Evolutionary conservation across 306 rosid species (phyloP).

Genomic region (Elaeagnus macrophylla): DNA sequence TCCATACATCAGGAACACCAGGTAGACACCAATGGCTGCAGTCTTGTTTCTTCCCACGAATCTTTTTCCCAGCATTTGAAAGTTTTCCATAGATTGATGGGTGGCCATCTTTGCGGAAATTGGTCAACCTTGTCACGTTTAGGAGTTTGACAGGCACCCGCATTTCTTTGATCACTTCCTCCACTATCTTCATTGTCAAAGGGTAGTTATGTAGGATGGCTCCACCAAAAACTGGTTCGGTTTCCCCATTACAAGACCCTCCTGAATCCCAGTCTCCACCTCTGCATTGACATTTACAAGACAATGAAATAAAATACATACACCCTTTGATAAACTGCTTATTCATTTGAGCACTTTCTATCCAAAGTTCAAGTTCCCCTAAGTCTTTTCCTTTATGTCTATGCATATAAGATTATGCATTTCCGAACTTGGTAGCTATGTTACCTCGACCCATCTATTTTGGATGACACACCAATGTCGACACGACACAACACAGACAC

Average conservation of each 20-base stretch:
- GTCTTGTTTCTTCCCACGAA: conserved; percentile 56
- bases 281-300: conserved; percentile 29
- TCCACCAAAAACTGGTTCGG: conserved; percentile 55
- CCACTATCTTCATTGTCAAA: conserved; percentile 80
- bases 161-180: conserved; percentile 64
- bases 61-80: conserved; percentile 28
- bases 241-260: conserved; percentile 91
- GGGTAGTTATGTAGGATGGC: conserved; percentile 72
- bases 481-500: too few species aligned
- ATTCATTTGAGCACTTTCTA: neutral
- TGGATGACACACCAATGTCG: too few species aligned
- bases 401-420: too few species aligned
- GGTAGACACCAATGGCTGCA: conserved; percentile 99
- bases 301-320: too few species aligned
- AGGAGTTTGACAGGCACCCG: conserved; percentile 59
- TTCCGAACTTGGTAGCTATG: too few species aligned
- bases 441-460: too few species aligned
- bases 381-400: too few species aligned
- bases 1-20: conserved; percentile 94
- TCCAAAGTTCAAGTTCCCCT: too few species aligned
- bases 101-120: conserved; percentile 91
- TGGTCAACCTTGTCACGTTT: conserved; percentile 82
- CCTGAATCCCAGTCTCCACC: conserved; percentile 99
- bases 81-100: conserved; percentile 65
- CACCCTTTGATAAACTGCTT: neutral